A percentile compares a stretch with the other conserved stretches of the same genome.
Conservation (phyloP, 2,329 filamentous ascomycete species). For the Diplodia corticola region DNA sequence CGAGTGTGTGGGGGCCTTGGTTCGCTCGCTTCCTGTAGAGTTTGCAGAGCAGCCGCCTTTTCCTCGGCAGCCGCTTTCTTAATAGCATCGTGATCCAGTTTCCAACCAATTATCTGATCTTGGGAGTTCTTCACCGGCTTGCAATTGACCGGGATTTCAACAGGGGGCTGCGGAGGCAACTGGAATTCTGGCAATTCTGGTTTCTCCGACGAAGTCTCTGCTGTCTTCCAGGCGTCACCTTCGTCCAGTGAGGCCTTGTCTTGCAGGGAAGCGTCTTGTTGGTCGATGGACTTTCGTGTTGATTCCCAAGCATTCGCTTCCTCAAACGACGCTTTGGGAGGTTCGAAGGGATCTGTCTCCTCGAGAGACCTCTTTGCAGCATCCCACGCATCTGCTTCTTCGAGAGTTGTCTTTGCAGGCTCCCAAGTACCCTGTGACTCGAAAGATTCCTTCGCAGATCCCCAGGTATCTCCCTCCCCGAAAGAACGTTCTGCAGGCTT, state of each 20-base stretch:
- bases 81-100: background rate
- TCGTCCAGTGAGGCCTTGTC: background rate
- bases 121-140: background rate
- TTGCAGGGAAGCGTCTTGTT: background rate
- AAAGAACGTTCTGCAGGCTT: background rate
- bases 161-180: background rate
- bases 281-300: background rate
- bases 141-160: background rate
- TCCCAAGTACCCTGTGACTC: background rate
- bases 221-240: background rate
- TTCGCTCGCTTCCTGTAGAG: background rate
- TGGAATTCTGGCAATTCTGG: background rate
- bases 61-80: background rate
- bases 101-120: background rate
- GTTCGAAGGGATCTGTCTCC: background rate
- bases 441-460: background rate
- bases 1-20: background rate
- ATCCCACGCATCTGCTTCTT: background rate
- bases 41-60: background rate
- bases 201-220: background rate
- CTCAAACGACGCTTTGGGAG: background rate
- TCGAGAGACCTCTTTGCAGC: background rate
- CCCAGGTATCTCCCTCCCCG: background rate
- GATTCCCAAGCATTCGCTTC: slow-evolving; percentile 4
- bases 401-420: background rate